Evolutionary conservation across 1,284 basidiomycete genomes (phyloP), one percentile per base, ranked within the genome.

Genomic region (Phylloporus sp.): DNA sequence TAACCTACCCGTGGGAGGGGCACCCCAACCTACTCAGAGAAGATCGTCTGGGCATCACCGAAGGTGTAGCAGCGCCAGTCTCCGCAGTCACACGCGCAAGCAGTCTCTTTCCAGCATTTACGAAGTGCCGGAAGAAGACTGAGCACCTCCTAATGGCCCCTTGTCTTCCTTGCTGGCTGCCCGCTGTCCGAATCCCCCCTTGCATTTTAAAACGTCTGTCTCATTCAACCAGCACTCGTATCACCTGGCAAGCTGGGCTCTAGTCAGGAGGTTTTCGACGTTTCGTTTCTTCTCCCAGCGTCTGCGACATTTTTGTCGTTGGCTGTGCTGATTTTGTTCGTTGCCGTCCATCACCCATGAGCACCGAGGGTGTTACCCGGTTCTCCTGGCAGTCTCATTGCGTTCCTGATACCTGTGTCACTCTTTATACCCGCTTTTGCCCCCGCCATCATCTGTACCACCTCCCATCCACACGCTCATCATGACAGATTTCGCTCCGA

Each of bases 91-190:
- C 53, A 39, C 67, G 20, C 74, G 76, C 66, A 69, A 72, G 53
- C 76, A 69, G 15, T 78, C 76, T 6, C 68, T 76, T 12, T 76
- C 74, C 1, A 78, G 76, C 18, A 76, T 76, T 58, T 70, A 47
- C 52, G 74, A 76, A 32, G 74, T 77, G 6, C 76, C 74, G 1
- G 74, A 76, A 58, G 74, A 76, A 47, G 74, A 75, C 50, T 77
- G 61, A 58, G 20, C 22, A 18, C 39, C 40, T 60, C 55, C 13
- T 37, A 22, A 32, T 12, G 37, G 15, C 22, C 22, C 32, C 24
- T 24, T 34, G 18, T 12, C 54, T 22, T 32, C 40, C 40, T 42
- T 20, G 24, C 52, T 26, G 32, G 22, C 17, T 15, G 32, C 34
- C n/a, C 20, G 26, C 22, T 51, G 56, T 28, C 32, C 53, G 18